Evolutionary conservation across 2,329 filamentous ascomycete genomes (phyloP), one percentile per base, ranked within the genome.

Genomic region (Atkinsonella hypoxylon): DNA sequence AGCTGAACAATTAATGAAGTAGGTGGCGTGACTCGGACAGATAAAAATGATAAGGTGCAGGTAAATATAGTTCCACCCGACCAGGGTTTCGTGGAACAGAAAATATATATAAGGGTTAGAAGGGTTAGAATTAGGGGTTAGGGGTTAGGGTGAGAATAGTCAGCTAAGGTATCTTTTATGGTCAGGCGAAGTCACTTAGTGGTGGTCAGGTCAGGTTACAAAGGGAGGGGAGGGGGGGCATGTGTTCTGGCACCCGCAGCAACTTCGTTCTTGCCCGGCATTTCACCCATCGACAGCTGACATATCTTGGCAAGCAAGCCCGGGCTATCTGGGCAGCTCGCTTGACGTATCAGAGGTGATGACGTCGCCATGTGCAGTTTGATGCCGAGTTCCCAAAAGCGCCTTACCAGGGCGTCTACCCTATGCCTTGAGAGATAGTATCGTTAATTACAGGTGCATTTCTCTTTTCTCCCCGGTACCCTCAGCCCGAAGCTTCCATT

Each of bases 231-330:
- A n/a, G n/a, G n/a, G n/a, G n/a, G n/a, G n/a, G n/a, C n/a, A n/a
- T n/a, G n/a, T n/a, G n/a, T n/a, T n/a, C n/a, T n/a, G n/a, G n/a
- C n/a, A n/a, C n/a, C n/a, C n/a, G n/a, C n/a, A n/a, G n/a, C n/a
- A n/a, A n/a, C n/a, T n/a, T n/a, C n/a, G 77, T 40, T 67, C 71
- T 0, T 54, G 60, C 10, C 4, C 1, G 26, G 56, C 54, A 26
- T 77, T 77, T 59, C 62, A 60, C 43, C 72, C 74, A 1, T 64
- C 62, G 3, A 67, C 55, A 66, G 34, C 64, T 77, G 5, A 53
- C 54, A 10, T 66, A 67, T 48, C 61, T 58, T 4, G 67, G 51
- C n/a, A 65, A 63, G 48, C 49, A 52, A 4, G 62, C 69, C 2
- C 55, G n/a, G n/a, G n/a, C n/a, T n/a, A 65, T 2, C 48, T 67